Evolutionary conservation across 257 asterid genomes (phyloP).

Genomic region (Scutellaria galericulata): DNA sequence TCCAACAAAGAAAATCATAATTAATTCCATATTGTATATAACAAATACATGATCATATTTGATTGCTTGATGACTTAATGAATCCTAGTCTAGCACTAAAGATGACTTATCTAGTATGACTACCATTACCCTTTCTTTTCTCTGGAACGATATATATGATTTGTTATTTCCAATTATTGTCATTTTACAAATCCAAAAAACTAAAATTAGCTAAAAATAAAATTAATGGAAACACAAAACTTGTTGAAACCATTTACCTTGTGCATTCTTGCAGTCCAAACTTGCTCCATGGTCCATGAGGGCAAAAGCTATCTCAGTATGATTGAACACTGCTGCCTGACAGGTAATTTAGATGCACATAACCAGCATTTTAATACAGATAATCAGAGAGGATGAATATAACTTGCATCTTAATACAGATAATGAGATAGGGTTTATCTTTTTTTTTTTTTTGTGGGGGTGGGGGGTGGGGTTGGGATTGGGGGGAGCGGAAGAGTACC

Average conservation of each 20-base stretch:
- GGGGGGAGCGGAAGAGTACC: slow-evolving; percentile 51
- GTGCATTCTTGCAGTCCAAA: slow-evolving; percentile 76
- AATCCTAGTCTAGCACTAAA: slow-evolving; percentile 19
- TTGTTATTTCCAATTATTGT: slow-evolving; percentile 13
- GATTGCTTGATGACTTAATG: slow-evolving; percentile 6
- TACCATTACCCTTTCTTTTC: not conserved
- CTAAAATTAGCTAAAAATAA: too few relatives aligned
- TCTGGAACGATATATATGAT: slow-evolving; percentile 1
- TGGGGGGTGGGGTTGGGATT: not conserved
- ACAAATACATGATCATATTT: slow-evolving; percentile 8
- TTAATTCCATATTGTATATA: slow-evolving; percentile 23
- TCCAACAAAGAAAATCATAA: slow-evolving; percentile 12
- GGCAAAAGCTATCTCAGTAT: slow-evolving; percentile 87
- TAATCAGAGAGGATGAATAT: slow-evolving; percentile 3
- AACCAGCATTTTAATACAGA: not conserved
- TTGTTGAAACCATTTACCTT: slow-evolving; percentile 57
- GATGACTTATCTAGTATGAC: slow-evolving; percentile 24
- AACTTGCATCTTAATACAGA: too few relatives aligned
- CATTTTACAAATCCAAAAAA: slow-evolving; percentile 21
- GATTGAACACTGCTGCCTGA: slow-evolving; percentile 96
- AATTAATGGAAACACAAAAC: slow-evolving; percentile 14
- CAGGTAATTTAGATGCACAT: slow-evolving; percentile 22
- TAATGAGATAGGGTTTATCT: too few relatives aligned
- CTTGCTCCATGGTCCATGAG: slow-evolving; percentile 90
- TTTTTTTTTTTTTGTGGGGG: too few relatives aligned